These are phyloP conservation scores for Lactarius deliciosus DNA, from an alignment of 768 basidiomycete species.

Conservation along the genomic window DNA sequence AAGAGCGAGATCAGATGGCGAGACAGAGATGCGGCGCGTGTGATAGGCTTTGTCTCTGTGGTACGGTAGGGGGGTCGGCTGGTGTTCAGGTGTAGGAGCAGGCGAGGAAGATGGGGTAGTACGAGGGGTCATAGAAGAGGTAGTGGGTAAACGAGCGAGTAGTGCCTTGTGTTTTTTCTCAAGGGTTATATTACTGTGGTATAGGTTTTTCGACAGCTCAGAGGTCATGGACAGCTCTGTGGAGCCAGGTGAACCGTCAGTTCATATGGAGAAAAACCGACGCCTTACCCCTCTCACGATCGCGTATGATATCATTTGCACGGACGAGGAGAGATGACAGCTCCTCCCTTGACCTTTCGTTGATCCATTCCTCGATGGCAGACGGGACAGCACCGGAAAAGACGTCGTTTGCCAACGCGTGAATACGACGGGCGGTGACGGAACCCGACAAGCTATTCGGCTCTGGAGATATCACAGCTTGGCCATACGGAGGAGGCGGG, in stretches of 20 bases:
- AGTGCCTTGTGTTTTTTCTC: conserved; percentile 72
- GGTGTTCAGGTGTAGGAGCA: conserved; percentile 29
- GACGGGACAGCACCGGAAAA: conserved; percentile 25
- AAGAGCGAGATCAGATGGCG: conserved; percentile 63
- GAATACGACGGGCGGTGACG: conserved; percentile 39
- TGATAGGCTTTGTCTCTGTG: conserved; percentile 33
- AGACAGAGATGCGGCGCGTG: conserved; percentile 57
- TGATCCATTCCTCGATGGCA: conserved; percentile 48
- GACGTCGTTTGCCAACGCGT: conserved; percentile 28
- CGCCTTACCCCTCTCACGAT: conserved; percentile 68
- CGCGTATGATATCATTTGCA: conserved; percentile 74
- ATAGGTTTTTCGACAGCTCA: conserved; percentile 64
- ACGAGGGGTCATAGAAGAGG: conserved; percentile 29
- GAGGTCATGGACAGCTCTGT: conserved; percentile 69
- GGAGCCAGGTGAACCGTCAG: conserved; percentile 10
- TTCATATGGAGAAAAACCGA: conserved; percentile 1
- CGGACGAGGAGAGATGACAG: conserved; percentile 66
- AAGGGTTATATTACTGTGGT: conserved; percentile 65
- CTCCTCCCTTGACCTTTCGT: conserved; percentile 71
- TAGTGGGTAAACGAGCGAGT: conserved; percentile 55
- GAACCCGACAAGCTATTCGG: conserved; percentile 22
- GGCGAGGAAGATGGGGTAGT: conserved; percentile 31
- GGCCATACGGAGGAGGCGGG: conserved; percentile 21
- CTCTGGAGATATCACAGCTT: conserved; percentile 7
- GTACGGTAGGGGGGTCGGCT: conserved; percentile 23